Evolutionary conservation across 129 eudicot genomes (phyloP).

Genomic region (Pseudognaphalium luteoalbum): DNA sequence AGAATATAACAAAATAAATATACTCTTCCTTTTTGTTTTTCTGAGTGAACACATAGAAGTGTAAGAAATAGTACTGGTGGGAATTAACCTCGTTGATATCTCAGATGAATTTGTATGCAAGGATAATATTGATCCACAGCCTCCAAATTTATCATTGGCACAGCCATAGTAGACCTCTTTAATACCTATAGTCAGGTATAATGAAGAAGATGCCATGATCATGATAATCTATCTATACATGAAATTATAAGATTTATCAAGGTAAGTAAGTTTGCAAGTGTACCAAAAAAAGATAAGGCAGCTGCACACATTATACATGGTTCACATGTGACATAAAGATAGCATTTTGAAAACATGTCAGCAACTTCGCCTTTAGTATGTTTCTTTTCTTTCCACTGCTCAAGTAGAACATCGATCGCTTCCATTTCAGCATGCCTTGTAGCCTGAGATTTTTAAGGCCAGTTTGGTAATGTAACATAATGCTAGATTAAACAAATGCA

Average conservation of each 20-base stretch:
- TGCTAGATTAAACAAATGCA: background rate
- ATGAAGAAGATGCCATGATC: constrained; percentile 1
- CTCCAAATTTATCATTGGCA: constrained; percentile 94
- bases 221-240: background rate
- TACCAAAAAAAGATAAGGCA: constrained; percentile 80
- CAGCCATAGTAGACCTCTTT: constrained; percentile 93
- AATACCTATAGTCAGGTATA: constrained; percentile 44
- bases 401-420: constrained; percentile 67
- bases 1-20: background rate
- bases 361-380: constrained; percentile 50
- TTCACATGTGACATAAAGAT: constrained; percentile 93
- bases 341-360: constrained; percentile 58
- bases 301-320: constrained; percentile 98
- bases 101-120: constrained; percentile 51
- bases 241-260: background rate
- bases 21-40: background rate
- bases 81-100: constrained; percentile 39
- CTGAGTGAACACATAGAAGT: background rate
- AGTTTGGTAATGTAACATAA: constrained; percentile 16
- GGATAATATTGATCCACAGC: constrained; percentile 90
- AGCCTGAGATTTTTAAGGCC: constrained; percentile 54
- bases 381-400: constrained; percentile 50
- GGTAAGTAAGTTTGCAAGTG: constrained; percentile 4
- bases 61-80: constrained; percentile 9
- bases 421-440: constrained; percentile 94